phyloP scores from a whole-genome alignment of 2,329 filamentous ascomycete genomes.

The Fusarium sp. region DNA sequence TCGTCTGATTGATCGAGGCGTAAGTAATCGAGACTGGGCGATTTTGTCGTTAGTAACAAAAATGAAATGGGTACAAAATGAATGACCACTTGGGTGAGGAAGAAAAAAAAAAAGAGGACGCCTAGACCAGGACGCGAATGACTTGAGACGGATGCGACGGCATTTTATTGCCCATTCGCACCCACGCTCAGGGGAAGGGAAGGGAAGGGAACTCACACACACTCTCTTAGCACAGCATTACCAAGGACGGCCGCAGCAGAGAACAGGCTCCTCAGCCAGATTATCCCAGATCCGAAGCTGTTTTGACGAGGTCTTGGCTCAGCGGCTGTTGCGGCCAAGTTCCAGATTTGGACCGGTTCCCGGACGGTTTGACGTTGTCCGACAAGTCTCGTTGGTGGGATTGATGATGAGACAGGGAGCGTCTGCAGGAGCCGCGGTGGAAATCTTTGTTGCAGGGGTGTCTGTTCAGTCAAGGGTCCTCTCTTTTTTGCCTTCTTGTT shows the following conservation, averaged over 20 bases:
- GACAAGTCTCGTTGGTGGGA: conserved; percentile 38
- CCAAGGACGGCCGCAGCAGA: conserved; percentile 15
- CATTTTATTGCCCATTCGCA: conserved; percentile 27
- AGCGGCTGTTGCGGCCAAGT: conserved; percentile 29
- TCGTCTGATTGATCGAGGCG: conserved; percentile 4
- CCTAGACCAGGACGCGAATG: conserved; percentile 18
- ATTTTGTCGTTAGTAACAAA: conserved; percentile 24
- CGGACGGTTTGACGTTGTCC: conserved; percentile 15
- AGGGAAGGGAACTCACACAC: neutral
- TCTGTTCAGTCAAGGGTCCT: neutral
- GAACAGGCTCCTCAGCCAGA: conserved; percentile 2
- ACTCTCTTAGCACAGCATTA: conserved; percentile 18
- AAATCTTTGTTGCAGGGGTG: conserved; percentile 34
- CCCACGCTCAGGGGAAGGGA: conserved; percentile 23
- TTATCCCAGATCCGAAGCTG: conserved; percentile 20
- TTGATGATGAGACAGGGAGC: conserved; percentile 15
- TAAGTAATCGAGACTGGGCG: conserved; percentile 21
- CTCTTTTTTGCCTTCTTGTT: neutral
- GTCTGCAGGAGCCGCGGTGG: conserved; percentile 26
- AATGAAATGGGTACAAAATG: conserved; percentile 23
- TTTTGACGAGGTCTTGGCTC: conserved; percentile 32
- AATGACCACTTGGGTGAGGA: conserved; percentile 33
- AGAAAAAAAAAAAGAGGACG: conserved; percentile 13
- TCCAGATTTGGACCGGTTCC: conserved; percentile 38
- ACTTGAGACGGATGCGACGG: conserved; percentile 32